These are phyloP conservation scores for Skeletonema menzelii DNA, from an alignment of 108 stramenopile species.

Conservation along the genomic window DNA sequence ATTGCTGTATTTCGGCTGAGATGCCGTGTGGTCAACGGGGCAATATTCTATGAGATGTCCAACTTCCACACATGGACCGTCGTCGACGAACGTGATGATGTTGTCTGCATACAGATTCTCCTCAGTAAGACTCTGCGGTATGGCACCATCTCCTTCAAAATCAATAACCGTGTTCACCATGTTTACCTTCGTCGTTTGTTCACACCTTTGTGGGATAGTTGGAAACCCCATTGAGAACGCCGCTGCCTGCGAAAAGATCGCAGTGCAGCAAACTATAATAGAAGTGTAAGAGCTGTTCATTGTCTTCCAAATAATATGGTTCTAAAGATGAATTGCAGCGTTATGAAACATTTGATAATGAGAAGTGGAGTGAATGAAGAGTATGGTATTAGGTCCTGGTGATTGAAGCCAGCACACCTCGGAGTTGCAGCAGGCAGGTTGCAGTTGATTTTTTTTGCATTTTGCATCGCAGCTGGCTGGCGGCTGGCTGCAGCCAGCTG, in stretches of 20 bases:
- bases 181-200: not conserved
- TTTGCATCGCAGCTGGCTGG: no score
- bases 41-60: conserved; percentile 7
- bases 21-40: not conserved
- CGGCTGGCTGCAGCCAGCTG: no score
- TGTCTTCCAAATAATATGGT: no score
- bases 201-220: not conserved
- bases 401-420: no score
- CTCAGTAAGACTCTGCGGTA: not conserved
- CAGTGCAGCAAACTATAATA: not conserved
- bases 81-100: not conserved
- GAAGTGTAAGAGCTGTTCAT: not conserved
- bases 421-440: no score
- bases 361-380: no score
- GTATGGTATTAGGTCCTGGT: no score
- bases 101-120: not conserved
- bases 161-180: not conserved
- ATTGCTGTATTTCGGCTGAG: not conserved
- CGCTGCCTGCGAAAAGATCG: not conserved
- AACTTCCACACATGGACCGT: not conserved
- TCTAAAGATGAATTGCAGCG: no score
- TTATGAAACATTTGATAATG: no score
- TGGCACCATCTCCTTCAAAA: not conserved
- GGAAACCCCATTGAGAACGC: not conserved
- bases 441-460: no score